Evolutionary conservation across 768 basidiomycete species (phyloP), one percentile per base, ranked within the genome.

Genomic region (Psilocybe sp.): DNA sequence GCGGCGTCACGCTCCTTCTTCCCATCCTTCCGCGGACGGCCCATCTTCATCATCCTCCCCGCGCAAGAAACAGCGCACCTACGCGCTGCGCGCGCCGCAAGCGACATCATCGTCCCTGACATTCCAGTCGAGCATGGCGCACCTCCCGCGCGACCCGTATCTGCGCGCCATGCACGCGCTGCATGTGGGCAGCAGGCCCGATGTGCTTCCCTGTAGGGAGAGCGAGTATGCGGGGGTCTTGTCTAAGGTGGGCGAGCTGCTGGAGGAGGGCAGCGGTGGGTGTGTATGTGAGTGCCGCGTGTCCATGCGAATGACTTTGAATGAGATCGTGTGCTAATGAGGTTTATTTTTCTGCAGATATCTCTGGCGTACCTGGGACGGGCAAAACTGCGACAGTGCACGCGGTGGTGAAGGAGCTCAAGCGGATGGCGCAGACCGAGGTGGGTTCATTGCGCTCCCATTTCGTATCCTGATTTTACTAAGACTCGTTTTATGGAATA

Each of bases 351-450:
- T 45, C 33, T 37, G 2, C 47, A 98, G 95, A 98, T 67, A 97
- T 98, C 42, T 94, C 95, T 6, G 96, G 97, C 8, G 93, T 98
- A 6, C 97, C 96, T n/a, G 96, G 97, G 6, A 98, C 96, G 2
- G 96, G 97, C 8, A 99, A 98, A 70, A 99, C 97, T 0, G 97
- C 97, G 0, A 98, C 97, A 0, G 94, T 98, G 0, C 95, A 98
- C 59, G 89, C 89, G 1, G 87, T 97, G 19, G 81, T 98, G 31
- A 80, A 90, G 34, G 91, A 96, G 63, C 75, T 98, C 10, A 94
- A 92, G 62, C 77, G 85, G 35, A 90, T 95, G 82, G 94, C 94
- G 1, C 79, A 88, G 62, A 76, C 81, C 47, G 84, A 82, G 55
- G 92, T 92, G 55, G 23, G 84, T 71, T 10, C 18, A 5, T 16